A percentile compares a stretch with the other conserved stretches of the same genome.
phyloP scores from a whole-genome alignment of 257 asterid species.

The Nicotiana sylvestris region DNA sequence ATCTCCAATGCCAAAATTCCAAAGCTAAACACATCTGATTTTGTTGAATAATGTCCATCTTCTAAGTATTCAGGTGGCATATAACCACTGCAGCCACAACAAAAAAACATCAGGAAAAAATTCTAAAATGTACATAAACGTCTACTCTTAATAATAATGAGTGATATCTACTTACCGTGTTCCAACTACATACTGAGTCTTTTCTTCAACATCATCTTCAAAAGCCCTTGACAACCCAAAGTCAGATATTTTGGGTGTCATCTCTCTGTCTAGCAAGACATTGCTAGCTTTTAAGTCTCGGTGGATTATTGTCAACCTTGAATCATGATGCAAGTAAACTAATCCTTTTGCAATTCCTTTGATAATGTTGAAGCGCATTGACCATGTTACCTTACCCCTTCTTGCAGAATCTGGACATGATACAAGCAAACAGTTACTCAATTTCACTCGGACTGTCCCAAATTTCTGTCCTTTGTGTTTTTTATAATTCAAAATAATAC shows the following conservation, averaged over 20 bases:
- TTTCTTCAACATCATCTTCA: conserved; percentile 21
- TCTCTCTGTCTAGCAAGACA: conserved; percentile 34
- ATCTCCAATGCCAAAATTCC: conserved; percentile 36
- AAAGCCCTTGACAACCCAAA: conserved; percentile 40
- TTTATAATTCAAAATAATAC: neutral
- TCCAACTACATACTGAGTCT: conserved; percentile 35
- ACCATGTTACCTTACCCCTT: conserved; percentile 22
- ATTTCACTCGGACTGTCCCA: neutral
- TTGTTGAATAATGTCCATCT: conserved; percentile 32
- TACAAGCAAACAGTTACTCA: no score
- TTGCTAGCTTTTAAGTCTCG: conserved; percentile 45
- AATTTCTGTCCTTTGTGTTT: neutral
- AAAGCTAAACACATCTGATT: conserved; percentile 43
- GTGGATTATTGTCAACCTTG: conserved; percentile 41
- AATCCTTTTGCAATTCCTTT: conserved; percentile 44
- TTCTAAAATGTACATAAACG: neutral
- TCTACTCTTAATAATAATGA: neutral
- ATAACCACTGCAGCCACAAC: conserved; percentile 31
- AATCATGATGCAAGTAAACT: conserved; percentile 39
- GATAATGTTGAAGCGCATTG: conserved; percentile 25
- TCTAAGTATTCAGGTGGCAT: conserved; percentile 48
- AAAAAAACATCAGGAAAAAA: neutral
- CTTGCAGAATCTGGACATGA: conserved; percentile 19
- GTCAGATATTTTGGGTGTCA: conserved; percentile 46
- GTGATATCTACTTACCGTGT: conserved; percentile 30